These are phyloP conservation scores for Tulasnella sp. DNA, from an alignment of 768 basidiomycete species.

Conservation along the genomic window DNA sequence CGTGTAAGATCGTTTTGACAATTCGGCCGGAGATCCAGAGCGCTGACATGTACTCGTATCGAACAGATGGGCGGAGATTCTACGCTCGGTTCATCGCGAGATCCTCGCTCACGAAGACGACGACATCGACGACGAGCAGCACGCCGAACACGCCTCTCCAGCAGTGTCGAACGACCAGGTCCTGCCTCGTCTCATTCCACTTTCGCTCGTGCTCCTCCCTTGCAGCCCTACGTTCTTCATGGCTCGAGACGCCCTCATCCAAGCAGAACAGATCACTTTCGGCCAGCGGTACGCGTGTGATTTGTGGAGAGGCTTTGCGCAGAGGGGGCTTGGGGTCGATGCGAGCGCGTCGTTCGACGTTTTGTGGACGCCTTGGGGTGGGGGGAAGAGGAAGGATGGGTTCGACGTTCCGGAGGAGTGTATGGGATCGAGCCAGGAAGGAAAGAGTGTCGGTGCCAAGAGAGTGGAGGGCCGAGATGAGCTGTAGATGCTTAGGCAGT, in stretches of 20 bases:
- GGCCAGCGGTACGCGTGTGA: slow-evolving; percentile 85
- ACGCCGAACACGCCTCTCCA: slow-evolving; percentile 48
- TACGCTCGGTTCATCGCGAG: slow-evolving; percentile 62
- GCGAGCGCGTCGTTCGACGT: slow-evolving; percentile 36
- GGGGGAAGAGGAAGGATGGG: slow-evolving; percentile 64
- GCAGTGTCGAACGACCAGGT: slow-evolving; percentile 46
- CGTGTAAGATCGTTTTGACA: background rate
- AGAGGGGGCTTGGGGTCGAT: slow-evolving; percentile 68
- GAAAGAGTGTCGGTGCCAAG: too few species aligned
- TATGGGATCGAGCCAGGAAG: background rate
- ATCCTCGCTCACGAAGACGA: slow-evolving; percentile 26
- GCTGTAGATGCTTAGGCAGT: too few species aligned
- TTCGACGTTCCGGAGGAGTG: background rate
- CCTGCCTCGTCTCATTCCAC: background rate
- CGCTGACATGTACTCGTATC: background rate
- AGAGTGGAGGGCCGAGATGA: too few species aligned
- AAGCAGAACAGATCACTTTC: slow-evolving; percentile 80
- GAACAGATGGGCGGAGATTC: slow-evolving; percentile 87
- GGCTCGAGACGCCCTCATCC: slow-evolving; percentile 82
- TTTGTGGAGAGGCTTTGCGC: slow-evolving; percentile 75
- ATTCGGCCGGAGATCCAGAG: background rate
- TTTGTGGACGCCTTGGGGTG: slow-evolving; percentile 83
- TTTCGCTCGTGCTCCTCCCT: slow-evolving; percentile 43
- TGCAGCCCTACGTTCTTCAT: slow-evolving; percentile 78
- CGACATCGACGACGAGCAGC: slow-evolving; percentile 47